Evolutionary conservation across 1,284 basidiomycete genomes (phyloP), one percentile per base, ranked within the genome.

Genomic region (Naganishia albida): DNA sequence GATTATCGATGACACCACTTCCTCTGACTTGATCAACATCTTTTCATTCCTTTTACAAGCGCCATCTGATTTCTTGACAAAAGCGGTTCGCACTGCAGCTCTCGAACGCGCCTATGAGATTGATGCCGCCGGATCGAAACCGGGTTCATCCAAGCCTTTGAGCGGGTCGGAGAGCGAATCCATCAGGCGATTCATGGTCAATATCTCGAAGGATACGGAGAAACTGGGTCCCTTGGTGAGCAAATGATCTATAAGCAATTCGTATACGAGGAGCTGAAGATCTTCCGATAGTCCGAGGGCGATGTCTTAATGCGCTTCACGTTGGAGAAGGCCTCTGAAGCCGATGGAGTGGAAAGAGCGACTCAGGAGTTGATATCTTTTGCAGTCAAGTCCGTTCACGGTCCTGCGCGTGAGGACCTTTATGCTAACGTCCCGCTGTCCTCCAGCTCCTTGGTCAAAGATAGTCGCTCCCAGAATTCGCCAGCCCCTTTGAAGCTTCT

Each of bases 171-270:
- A 57, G 23, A 44, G 34, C 26, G 44, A 25, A 38, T 48, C 53
- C 7, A 20, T 60, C 7, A 51, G 62, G 13, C 18, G 54, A 2
- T 68, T 65, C 44, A 51, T 68, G 30, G 46, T 52, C 30, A 57
- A 63, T 44, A 48, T 65, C 23, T 46, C 50, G 15, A 44, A 55
- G 40, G 54, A 65, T 25, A 65, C 67, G 10, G 57, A 44, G 10
- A 55, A 65, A 16, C 12, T 60, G 7, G 67, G 63, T 10, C 59
- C 59, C n/a, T 39, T 68, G 10, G 67, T 65, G 42, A 57, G 64
- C 53, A 7, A 18, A 10, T 46, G 30, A 16, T 60, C 8, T n/a
- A 18, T 2, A 7, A 18, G 23, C 10, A 2, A 42, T 2, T 12
- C 18, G 16, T n/a, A 6, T 8, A 44, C 18, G 25, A 43, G 25